phyloP scores from a whole-genome alignment of 2,329 filamentous ascomycete genomes.

The Claviceps sp. region DNA sequence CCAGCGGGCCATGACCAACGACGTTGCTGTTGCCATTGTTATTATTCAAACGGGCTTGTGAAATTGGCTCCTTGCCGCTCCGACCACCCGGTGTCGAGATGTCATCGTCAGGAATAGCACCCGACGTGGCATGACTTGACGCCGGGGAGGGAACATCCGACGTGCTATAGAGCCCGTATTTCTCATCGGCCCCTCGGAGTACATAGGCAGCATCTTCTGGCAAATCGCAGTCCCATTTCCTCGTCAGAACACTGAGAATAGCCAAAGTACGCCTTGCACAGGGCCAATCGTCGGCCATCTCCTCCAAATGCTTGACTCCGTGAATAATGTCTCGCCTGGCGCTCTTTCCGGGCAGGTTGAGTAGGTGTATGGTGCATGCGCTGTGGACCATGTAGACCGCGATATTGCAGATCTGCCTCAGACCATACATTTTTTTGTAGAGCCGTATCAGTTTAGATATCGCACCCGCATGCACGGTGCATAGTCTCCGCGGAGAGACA shows the following conservation, averaged over 20 bases:
- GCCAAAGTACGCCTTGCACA: constrained; percentile 74
- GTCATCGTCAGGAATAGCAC: constrained; percentile 16
- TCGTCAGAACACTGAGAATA: constrained; percentile 70
- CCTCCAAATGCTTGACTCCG: constrained; percentile 80
- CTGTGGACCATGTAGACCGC: constrained; percentile 92
- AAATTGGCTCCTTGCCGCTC: constrained; percentile 22
- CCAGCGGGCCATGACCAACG: constrained; percentile 2
- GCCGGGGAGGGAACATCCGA: constrained; percentile 45
- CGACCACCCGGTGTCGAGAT: constrained; percentile 16
- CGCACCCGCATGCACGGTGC: constrained; percentile 74
- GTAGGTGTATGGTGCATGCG: constrained; percentile 84
- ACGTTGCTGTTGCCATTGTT: neutral
- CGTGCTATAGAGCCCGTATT: constrained; percentile 59
- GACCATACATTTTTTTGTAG: constrained; percentile 82
- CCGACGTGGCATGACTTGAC: constrained; percentile 19
- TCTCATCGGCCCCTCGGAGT: constrained; percentile 64
- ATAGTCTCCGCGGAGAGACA: constrained; percentile 81
- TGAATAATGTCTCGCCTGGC: constrained; percentile 82
- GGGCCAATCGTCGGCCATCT: constrained; percentile 91
- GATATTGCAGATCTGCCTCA: constrained; percentile 91
- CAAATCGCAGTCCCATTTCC: constrained; percentile 81
- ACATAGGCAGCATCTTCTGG: constrained; percentile 70
- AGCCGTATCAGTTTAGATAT: constrained; percentile 91
- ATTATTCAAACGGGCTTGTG: constrained; percentile 13
- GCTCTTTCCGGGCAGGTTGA: constrained; percentile 87